These are phyloP conservation scores for Dactylella cylindrospora DNA, from an alignment of 2,329 filamentous ascomycete genomes.

Conservation along the genomic window DNA sequence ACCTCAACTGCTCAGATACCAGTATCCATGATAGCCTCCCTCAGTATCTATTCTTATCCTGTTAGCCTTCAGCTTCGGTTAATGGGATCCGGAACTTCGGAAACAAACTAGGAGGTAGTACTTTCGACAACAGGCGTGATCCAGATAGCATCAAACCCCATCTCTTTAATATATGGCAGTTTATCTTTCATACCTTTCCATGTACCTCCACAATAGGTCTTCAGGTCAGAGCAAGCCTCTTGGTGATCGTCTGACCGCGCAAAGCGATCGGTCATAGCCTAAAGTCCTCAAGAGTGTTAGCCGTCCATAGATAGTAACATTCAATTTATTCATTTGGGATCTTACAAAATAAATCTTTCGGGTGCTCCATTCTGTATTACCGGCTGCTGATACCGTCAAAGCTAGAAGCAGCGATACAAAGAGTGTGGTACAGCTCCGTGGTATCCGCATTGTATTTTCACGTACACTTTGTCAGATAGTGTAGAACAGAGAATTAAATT, in stretches of 20 bases:
- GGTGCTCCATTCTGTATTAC: conserved; percentile 42
- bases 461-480: too few relatives aligned
- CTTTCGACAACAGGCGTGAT: conserved; percentile 54
- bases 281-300: neutral
- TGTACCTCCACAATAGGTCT: conserved; percentile 52
- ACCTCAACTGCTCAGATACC: too few relatives aligned
- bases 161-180: conserved; percentile 54
- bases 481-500: too few relatives aligned
- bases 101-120: neutral
- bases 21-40: conserved; percentile 56
- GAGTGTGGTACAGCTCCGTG: neutral
- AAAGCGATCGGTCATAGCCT: conserved; percentile 49
- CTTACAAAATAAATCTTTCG: conserved; percentile 45
- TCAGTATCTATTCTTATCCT: conserved; percentile 50
- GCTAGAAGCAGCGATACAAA: neutral
- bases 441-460: neutral
- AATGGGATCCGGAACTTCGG: neutral
- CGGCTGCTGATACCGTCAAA: conserved; percentile 12
- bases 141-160: conserved; percentile 56
- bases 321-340: neutral
- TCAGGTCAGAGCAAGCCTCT: conserved; percentile 48
- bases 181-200: conserved; percentile 54
- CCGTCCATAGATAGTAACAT: neutral
- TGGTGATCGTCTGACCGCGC: conserved; percentile 47
- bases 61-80: neutral